A percentile compares a stretch with the other conserved stretches of the same genome.
Evolutionary conservation across 106 monocot species (phyloP).

Genomic region (Platanthera guangdongensis): DNA sequence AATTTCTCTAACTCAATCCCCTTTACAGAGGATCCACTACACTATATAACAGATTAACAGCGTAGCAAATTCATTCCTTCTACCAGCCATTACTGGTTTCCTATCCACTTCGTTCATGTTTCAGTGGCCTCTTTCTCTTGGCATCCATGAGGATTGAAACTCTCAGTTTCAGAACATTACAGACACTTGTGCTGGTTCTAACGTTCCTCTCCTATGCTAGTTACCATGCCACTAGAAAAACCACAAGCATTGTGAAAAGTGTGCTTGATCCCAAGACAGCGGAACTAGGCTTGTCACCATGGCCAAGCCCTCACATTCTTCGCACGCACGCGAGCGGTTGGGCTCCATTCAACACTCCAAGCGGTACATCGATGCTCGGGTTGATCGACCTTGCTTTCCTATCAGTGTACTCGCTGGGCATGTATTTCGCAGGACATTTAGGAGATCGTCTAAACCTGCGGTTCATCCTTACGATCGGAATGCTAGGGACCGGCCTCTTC

Average conservation of each 20-base stretch:
- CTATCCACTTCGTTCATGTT: constrained; percentile 19
- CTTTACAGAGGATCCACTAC: neutral
- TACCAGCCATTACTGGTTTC: neutral
- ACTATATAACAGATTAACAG: neutral
- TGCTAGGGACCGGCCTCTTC: constrained; percentile 64
- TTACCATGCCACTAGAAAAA: constrained; percentile 72
- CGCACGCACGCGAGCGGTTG: constrained; percentile 25
- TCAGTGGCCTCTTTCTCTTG: constrained; percentile 42
- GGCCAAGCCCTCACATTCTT: constrained; percentile 7
- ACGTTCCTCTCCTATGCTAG: constrained; percentile 66
- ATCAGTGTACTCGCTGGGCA: constrained; percentile 49
- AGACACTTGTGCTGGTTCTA: constrained; percentile 42
- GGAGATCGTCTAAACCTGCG: constrained; percentile 65
- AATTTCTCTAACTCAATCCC: neutral
- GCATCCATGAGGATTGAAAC: constrained; percentile 20
- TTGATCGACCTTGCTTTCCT: constrained; percentile 72
- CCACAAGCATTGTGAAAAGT: constrained; percentile 73
- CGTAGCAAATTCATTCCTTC: neutral
- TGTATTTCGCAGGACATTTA: constrained; percentile 69
- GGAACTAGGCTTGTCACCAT: constrained; percentile 13
- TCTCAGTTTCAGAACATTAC: constrained; percentile 36
- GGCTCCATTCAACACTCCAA: constrained; percentile 50
- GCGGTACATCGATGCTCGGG: constrained; percentile 52
- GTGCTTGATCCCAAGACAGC: constrained; percentile 49
- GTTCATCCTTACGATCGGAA: constrained; percentile 47